Evolutionary conservation across 2,329 filamentous ascomycete genomes (phyloP).

Genomic region (Ophiostoma montium): DNA sequence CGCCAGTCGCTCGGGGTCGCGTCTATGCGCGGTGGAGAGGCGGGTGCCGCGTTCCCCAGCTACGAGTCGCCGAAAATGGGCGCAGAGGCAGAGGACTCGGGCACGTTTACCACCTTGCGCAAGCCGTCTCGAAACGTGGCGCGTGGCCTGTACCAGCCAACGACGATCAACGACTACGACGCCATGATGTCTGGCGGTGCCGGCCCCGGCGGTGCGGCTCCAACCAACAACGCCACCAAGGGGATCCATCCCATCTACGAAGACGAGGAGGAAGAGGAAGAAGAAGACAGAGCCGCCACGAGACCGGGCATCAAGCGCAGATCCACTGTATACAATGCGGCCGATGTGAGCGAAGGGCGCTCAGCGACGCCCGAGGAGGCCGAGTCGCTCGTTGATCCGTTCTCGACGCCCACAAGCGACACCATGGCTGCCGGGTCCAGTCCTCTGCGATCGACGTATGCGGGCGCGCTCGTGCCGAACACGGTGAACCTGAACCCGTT

Average conservation of each 20-base stretch:
- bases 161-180: constrained; percentile 19
- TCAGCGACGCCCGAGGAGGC: constrained; percentile 15
- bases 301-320: not conserved
- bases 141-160: constrained; percentile 24
- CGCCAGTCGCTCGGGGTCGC: constrained; percentile 34
- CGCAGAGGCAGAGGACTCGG: not conserved
- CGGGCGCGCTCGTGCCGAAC: constrained; percentile 2
- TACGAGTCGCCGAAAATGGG: constrained; percentile 4
- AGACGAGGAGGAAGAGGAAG: constrained; percentile 38
- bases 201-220: not conserved
- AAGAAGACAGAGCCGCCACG: constrained; percentile 13
- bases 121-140: constrained; percentile 19
- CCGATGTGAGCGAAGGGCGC: not conserved
- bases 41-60: constrained; percentile 8
- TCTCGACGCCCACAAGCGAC: constrained; percentile 7
- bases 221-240: constrained; percentile 18
- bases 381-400: constrained; percentile 9
- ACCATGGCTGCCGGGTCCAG: constrained; percentile 2
- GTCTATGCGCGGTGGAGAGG: constrained; percentile 25
- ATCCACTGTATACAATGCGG: not conserved
- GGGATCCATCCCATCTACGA: constrained; percentile 45
- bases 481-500: constrained; percentile 12
- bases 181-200: constrained; percentile 12
- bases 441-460: constrained; percentile 3
- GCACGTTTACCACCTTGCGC: constrained; percentile 12